Evolutionary conservation across 163 green algal species (phyloP), one percentile per base, ranked within the genome.

Genomic region (Scenedesmus sp.): DNA sequence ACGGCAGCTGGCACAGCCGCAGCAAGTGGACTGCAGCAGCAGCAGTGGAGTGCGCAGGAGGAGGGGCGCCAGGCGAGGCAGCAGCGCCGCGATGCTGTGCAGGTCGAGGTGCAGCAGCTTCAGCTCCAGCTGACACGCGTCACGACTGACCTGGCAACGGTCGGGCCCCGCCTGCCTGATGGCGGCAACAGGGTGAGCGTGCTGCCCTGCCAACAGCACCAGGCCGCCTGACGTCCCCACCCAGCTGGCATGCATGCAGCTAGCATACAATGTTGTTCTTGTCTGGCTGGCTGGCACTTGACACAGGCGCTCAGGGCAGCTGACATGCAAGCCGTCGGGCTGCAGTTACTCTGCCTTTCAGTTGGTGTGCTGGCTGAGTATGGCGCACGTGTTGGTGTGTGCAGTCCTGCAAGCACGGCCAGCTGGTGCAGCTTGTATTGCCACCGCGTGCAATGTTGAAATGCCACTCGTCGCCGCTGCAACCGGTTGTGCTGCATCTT

Each of bases 131-230:
- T 96, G 79, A 42, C 24, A 7, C 91, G 86, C 44, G 88, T 86
- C n/a, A 61, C 87, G 42, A 13, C 40, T 65, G 92, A 93, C 46
- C 59, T 95, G 40, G 53, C 37, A 0, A n/a, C 16, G 20, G 33
- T 94, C 43, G 81, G 87, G n/a, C 5, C n/a, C 0, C 72, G 13
- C 20, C 91, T 97, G 82, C 70, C 90, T 1, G 95, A 97, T 72
- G 87, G 94, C 18, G 94, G 94, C 7, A 85, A 40, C 26, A 94
- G 92, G 86, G 92, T 94, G 44, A 65, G 43, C 20, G 20, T 68
- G 59, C 3, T 65, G 83, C 24, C 9, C 2, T 6, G 37, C 37
- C 33, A 43, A 30, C 35, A n/a, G 42, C 44, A 43, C 37, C 72
- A n/a, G n/a, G n/a, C n/a, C n/a, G n/a, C n/a, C n/a, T n/a, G n/a